phyloP scores from a whole-genome alignment of 805 yeast species.

The Metschnikowia gruessii region DNA sequence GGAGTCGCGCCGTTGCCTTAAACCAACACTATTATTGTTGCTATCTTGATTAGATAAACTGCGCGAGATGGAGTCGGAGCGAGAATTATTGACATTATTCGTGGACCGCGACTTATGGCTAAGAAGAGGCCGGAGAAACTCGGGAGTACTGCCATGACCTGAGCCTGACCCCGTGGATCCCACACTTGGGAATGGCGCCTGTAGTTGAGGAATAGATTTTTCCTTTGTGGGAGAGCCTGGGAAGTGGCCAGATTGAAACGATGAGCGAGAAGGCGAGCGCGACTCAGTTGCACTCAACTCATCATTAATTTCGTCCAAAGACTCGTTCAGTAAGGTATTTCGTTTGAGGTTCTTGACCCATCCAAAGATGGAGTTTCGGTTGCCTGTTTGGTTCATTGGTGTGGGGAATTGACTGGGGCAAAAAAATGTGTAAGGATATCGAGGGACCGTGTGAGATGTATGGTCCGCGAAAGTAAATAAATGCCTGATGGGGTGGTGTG shows the following conservation, averaged over 20 bases:
- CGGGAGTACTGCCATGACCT: conserved; percentile 12
- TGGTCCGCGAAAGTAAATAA: neutral
- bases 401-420: neutral
- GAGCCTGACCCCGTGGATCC: neutral
- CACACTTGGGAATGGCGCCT: neutral
- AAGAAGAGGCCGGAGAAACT: conserved; percentile 44
- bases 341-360: conserved; percentile 46
- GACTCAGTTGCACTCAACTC: conserved; percentile 20
- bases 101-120: conserved; percentile 52
- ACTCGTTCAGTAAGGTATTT: conserved; percentile 37
- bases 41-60: conserved; percentile 15
- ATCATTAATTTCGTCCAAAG: conserved; percentile 34
- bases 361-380: conserved; percentile 40
- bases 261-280: conserved; percentile 21
- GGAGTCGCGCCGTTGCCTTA: conserved; percentile 50
- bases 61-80: conserved; percentile 37
- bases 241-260: conserved; percentile 15
- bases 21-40: conserved; percentile 13
- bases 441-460: neutral
- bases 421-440: neutral
- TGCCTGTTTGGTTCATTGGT: conserved; percentile 40
- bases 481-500: no score
- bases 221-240: conserved; percentile 14
- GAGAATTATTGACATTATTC: conserved; percentile 40
- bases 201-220: conserved; percentile 8